Evolutionary conservation across 148 eudicot genomes (phyloP).

Genomic region (Nepenthes gracilis): DNA sequence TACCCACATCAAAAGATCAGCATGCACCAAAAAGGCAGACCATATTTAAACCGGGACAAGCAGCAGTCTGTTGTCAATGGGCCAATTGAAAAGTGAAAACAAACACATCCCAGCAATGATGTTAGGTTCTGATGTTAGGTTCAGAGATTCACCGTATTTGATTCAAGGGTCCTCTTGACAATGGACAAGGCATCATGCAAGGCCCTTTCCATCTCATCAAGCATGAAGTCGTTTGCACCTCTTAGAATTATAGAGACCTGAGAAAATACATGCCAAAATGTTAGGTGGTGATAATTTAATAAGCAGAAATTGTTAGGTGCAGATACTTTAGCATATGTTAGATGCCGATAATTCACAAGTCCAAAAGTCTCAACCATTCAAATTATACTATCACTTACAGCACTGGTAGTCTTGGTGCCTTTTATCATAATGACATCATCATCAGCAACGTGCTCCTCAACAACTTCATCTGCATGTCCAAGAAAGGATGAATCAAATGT

Average conservation of each 20-base stretch:
- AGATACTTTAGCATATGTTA: neutral
- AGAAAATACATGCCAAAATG: constrained; percentile 1
- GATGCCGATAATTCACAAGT: neutral
- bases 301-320: neutral
- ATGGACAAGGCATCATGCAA: constrained; percentile 93
- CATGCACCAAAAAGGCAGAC: too few species aligned
- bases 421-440: constrained; percentile 95
- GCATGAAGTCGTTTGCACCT: constrained; percentile 98
- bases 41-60: too few species aligned
- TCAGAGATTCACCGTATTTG: constrained; percentile 49
- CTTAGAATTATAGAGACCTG: constrained; percentile 85
- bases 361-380: neutral
- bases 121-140: neutral
- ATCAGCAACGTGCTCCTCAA: constrained; percentile 93
- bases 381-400: constrained; percentile 34
- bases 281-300: neutral
- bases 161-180: constrained; percentile 94
- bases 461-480: constrained; percentile 94
- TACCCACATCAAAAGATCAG: too few species aligned
- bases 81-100: neutral
- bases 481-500: constrained; percentile 88
- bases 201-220: constrained; percentile 99
- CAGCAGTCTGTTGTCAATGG: neutral
- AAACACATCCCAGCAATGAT: neutral
- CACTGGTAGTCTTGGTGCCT: constrained; percentile 79